Evolutionary conservation across 192 early-diverging fungal genomes (phyloP), one percentile per base, ranked within the genome.

Genomic region (Linnemannia exigua): DNA sequence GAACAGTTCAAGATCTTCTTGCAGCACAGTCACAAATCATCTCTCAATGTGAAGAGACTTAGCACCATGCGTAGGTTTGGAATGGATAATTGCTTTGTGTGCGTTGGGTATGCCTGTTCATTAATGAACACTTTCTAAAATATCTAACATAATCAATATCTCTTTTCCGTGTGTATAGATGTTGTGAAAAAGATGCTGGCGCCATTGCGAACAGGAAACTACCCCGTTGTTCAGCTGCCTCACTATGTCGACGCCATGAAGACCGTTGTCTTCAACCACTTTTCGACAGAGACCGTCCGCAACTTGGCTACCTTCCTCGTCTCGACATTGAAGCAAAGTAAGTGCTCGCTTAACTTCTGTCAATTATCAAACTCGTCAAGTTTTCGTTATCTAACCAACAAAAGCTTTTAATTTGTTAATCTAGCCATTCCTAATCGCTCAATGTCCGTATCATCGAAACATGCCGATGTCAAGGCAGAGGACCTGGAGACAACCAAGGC

Each of bases 291-390:
- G 33, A 92, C 88, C 33, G 90, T 93, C 25, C 82, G 91, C 41
- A 84, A 88, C 1, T 77, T 95, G 63, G 92, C 92, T 8, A 93
- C 93, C 2, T 94, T 91, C 80, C 77, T 95, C 19, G 92, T 93
- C 12, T 91, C 91, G 20, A 92, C 92, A 31, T 71, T 93, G 11
- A 90, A 92, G 70, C 89, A 93, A 44, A 79, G 90, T 92, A 88
- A 67, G 88, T 70, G 15, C 14, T 11, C 25, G 0, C 28, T 63
- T 63, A 8, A 1, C 22, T 2, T 63, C 22, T 1, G 3, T 15
- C 28, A 31, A 25, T 31, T 14, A 3, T 25, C 8, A 31, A 3
- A 9, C 12, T 58, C n/a, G 1, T 31, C 28, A 12, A 31, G n/a
- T 25, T 28, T 25, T 7, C 3, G 0, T 54, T 25, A 44, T 66